Evolutionary conservation across 2,329 filamentous ascomycete genomes (phyloP).

Genomic region (Fusarium sp.): DNA sequence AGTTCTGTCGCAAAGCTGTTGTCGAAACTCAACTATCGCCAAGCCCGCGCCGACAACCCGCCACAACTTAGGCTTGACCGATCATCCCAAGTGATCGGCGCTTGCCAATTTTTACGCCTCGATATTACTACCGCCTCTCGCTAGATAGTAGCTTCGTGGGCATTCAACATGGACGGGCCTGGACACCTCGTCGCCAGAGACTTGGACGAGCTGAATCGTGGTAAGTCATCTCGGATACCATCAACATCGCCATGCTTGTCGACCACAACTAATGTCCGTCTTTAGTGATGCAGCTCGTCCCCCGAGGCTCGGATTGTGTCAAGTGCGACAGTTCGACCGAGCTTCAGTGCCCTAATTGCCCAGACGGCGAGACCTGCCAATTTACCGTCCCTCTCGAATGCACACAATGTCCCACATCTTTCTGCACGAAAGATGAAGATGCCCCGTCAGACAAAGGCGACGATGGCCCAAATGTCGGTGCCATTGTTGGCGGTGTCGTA

Average conservation of each 20-base stretch:
- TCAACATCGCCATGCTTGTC: background rate
- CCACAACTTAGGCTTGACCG: conserved; percentile 30
- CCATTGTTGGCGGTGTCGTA: conserved; percentile 92
- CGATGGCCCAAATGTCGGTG: conserved; percentile 79
- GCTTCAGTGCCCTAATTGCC: conserved; percentile 64
- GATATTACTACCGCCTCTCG: conserved; percentile 18
- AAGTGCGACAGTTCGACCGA: conserved; percentile 61
- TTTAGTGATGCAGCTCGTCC: conserved; percentile 55
- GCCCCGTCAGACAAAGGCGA: conserved; percentile 39
- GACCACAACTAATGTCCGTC: conserved; percentile 24
- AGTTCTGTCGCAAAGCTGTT: conserved; percentile 27
- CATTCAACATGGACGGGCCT: conserved; percentile 41
- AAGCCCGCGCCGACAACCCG: conserved; percentile 29
- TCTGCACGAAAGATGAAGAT: conserved; percentile 59
- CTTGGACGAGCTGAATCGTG: conserved; percentile 50
- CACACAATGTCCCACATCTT: conserved; percentile 62
- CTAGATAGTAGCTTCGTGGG: conserved; percentile 1
- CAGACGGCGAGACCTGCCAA: conserved; percentile 60
- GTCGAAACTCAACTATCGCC: conserved; percentile 28
- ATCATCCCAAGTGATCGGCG: conserved; percentile 48
- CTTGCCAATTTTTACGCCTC: conserved; percentile 26
- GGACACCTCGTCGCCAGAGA: conserved; percentile 47
- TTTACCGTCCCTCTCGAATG: conserved; percentile 64
- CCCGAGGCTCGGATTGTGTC: conserved; percentile 62
- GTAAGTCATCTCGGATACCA: conserved; percentile 43